Percentiles rank a stretch among this genome's conserved stretches.
Evolutionary conservation across 768 basidiomycete genomes (phyloP).

Genomic region (Leccinum uliginosum): DNA sequence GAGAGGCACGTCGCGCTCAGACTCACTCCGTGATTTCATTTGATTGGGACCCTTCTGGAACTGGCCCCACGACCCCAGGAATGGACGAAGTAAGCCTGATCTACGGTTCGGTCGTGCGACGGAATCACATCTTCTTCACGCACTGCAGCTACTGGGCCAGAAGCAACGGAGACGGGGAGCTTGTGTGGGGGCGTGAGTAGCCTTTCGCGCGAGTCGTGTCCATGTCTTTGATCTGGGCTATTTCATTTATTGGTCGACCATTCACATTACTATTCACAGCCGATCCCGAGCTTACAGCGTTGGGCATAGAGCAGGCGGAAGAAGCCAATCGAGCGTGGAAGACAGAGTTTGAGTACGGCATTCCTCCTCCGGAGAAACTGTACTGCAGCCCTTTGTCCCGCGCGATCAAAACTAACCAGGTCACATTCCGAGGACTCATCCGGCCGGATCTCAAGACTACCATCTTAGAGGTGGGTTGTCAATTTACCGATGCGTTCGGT

Average conservation of each 20-base stretch:
- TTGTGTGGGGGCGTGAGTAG: conserved; percentile 71
- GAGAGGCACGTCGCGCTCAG: conserved; percentile 29
- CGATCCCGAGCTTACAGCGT: conserved; percentile 58
- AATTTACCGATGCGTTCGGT: not conserved
- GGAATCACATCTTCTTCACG: not conserved
- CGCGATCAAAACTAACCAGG: conserved; percentile 51
- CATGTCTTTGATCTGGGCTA: not conserved
- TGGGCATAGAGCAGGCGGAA: conserved; percentile 55
- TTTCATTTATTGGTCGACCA: not conserved
- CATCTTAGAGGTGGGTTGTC: conserved; percentile 50
- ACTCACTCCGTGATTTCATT: not conserved
- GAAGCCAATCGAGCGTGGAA: conserved; percentile 44
- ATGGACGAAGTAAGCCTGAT: conserved; percentile 54
- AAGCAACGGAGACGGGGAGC: conserved; percentile 58
- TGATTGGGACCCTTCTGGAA: not conserved
- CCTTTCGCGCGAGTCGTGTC: not conserved
- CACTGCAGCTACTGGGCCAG: conserved; percentile 48
- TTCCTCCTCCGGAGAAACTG: conserved; percentile 51
- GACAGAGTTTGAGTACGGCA: conserved; percentile 34
- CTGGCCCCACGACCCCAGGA: conserved; percentile 25
- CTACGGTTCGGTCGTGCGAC: not conserved
- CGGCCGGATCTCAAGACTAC: conserved; percentile 31
- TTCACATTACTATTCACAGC: conserved; percentile 38
- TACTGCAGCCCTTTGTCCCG: conserved; percentile 64
- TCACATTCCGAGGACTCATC: conserved; percentile 48